Base-by-base conservation (phyloP, 495 filamentous ascomycete genomes). In the Tuber indicum region DNA sequence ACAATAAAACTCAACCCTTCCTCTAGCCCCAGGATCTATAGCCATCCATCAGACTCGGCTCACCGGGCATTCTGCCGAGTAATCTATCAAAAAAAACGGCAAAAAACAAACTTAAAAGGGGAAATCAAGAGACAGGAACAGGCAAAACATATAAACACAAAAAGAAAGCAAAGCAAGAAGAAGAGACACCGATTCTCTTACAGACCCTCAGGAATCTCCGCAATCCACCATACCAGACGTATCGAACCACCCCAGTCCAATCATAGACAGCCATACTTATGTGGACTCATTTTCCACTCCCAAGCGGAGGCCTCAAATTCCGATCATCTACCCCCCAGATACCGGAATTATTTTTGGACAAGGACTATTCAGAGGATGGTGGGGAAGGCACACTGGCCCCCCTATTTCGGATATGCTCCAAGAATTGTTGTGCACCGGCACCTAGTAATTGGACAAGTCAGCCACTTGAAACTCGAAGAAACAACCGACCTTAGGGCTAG, bases 361-460 rank as follows among this genome's bases (percentile, higher is more conserved):
- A 26, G 3, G 26, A 17, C 26, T 26, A 66, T 36, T 66, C 58
- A 66, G 58, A 36, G 17, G 62, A 75, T 66, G 80, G 80, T 36
- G 80, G 80, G 26, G 75, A 81, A 21, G 80, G 80, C 62, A 81
- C 76, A 70, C 45, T 81, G 42, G 74, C 76, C 16, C 80, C 80
- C 19, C 79, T 75, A 70, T 72, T 74, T 70, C 79, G 77, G 39
- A 81, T 74, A 77, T 81, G 80, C 32, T 81, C 80, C 42, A 81
- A 72, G 74, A 81, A 81, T 58, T 81, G 70, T 43, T 74, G 79
- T 49, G 76, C 75, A 42, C 75, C 80, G 23, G 73, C 73, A 26
- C 74, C 80, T 81, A 23, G 41, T 46, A 66, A n/a, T 66, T 16
- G 26, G 70, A 44, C n/a, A 52, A 73, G 70, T 81, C 76, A 81